Evolutionary conservation across 345 rosid species (phyloP).

Genomic region (Ceriops decandra): DNA sequence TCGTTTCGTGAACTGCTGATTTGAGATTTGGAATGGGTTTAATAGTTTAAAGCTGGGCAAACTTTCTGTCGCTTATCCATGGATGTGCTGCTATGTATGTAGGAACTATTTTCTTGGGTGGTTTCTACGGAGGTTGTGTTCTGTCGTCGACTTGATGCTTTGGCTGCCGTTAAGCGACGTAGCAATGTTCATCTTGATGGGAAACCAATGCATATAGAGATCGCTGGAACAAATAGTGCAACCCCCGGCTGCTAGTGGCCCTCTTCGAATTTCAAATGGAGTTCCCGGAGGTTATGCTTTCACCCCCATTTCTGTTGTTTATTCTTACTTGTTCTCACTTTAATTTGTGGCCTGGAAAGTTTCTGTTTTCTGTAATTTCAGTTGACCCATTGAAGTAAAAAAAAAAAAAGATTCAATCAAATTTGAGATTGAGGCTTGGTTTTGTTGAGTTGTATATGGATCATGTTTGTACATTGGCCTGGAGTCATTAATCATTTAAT

Average conservation of each 20-base stretch:
- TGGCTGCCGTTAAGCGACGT: slow-evolving; percentile 60
- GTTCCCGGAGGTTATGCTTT: slow-evolving; percentile 48
- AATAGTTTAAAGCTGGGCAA: too few species aligned
- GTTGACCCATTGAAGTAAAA: too few species aligned
- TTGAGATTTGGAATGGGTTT: too few species aligned
- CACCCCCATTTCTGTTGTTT: background rate
- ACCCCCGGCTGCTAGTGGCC: slow-evolving; percentile 20
- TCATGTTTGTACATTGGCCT: too few species aligned
- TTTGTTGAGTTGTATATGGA: too few species aligned
- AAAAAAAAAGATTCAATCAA: too few species aligned
- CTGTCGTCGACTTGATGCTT: slow-evolving; percentile 66
- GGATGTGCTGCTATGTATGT: slow-evolving; percentile 5
- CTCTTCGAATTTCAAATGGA: slow-evolving; percentile 24
- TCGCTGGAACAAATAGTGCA: slow-evolving; percentile 62
- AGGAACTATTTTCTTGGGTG: slow-evolving; percentile 87
- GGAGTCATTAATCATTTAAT: too few species aligned
- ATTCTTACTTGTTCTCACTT: background rate
- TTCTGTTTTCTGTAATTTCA: too few species aligned
- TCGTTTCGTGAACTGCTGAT: too few species aligned
- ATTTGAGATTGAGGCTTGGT: too few species aligned
- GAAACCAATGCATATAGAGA: slow-evolving; percentile 94
- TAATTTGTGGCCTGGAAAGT: too few species aligned
- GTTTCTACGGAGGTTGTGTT: slow-evolving; percentile 78
- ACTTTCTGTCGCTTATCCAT: background rate
- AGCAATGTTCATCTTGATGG: slow-evolving; percentile 95